Conservation (phyloP, 495 filamentous ascomycete genomes). For the Talaromyces wortmannii region DNA sequence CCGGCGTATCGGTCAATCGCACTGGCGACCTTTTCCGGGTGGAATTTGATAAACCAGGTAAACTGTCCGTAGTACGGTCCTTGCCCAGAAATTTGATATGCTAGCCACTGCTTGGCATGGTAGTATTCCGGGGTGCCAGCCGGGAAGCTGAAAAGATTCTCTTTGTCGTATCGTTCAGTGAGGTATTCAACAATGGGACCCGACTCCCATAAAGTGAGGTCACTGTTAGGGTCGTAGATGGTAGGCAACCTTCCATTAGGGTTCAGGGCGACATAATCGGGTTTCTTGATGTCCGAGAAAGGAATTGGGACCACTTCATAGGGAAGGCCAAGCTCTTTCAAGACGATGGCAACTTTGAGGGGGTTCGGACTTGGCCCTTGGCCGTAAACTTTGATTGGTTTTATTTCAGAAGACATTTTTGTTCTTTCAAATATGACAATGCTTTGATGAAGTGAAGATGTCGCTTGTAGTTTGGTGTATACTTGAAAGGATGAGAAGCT, state of each 20-base stretch:
- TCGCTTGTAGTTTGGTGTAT: background rate
- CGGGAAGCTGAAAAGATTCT: slow-evolving; percentile 8
- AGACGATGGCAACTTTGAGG: slow-evolving; percentile 49
- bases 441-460: background rate
- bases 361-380: slow-evolving; percentile 36
- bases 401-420: background rate
- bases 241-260: slow-evolving; percentile 52
- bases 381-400: background rate
- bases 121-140: background rate
- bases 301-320: slow-evolving; percentile 30
- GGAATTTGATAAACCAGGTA: background rate
- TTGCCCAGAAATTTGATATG: background rate
- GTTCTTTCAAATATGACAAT: background rate
- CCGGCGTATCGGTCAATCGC: background rate
- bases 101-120: background rate
- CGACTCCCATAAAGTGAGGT: slow-evolving; percentile 51
- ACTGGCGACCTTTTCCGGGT: background rate
- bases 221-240: slow-evolving; percentile 53
- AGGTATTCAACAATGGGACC: slow-evolving; percentile 58
- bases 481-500: background rate
- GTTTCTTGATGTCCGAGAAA: slow-evolving; percentile 41
- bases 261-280: slow-evolving; percentile 41
- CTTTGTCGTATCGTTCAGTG: slow-evolving; percentile 48
- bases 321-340: slow-evolving; percentile 47
- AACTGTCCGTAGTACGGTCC: slow-evolving; percentile 3